Base-by-base conservation (phyloP, 208 protist species). In the Trypanosoma vivax region DNA sequence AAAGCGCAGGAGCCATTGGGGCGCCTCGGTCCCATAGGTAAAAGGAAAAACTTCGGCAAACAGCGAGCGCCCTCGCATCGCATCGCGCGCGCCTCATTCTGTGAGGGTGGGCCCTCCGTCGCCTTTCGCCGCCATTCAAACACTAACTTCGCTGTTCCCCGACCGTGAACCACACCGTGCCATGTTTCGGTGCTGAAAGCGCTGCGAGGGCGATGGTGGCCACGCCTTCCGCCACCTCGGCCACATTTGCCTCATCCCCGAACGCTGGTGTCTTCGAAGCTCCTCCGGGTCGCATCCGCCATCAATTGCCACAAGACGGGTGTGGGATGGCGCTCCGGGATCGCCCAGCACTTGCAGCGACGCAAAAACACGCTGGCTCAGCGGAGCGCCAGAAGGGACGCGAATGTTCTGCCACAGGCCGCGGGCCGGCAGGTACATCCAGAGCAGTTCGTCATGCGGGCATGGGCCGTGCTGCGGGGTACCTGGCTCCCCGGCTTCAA, bases 381-480 rank as follows among this genome's bases (percentile, higher is more conserved):
- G 54, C 18, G 71, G 65, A 7, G 59, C 27, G 50, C 30, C 45
- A 3, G 43, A 13, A 0, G 71, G 68, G 21, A 76, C 28, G 39
- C 59, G 39, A 60, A 87, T 66, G 1, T 48, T 65, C 18, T 63
- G 64, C 79, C 79, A 87, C 13, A 55, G 50, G 27, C 67, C 57
- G 18, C 33, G 14, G n/a, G 23, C 34, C 11, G 62, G 21, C 10
- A 70, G 67, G 55, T 69, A 81, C 4, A 80, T 40, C 79, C 79
- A 87, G 41, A 87, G 57, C 41, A 79, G 49, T 27, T 87, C 75
- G 50, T 73, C 67, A 29, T 46, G 50, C 27, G 65, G 37, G 41
- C 30, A 77, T 35, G 18, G 40, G 1, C 14, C 6, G 25, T 11
- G 63, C 47, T 39, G 45, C 60, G 31, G 18, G 21, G 29, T 18